phyloP scores from a whole-genome alignment of 352 stramenopile species.

The Phytopythium kandeliae region DNA sequence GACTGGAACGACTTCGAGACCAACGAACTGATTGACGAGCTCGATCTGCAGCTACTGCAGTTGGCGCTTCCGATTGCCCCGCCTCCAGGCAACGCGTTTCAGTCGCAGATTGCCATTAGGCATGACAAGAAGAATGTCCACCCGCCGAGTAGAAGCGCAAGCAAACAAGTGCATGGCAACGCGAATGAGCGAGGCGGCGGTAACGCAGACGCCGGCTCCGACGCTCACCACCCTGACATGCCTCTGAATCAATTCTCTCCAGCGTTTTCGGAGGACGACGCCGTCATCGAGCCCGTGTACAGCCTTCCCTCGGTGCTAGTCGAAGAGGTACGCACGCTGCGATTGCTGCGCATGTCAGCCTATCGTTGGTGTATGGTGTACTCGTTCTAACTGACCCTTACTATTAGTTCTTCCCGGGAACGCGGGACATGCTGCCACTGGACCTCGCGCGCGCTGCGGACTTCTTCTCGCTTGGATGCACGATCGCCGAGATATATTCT shows the following conservation, averaged over 20 bases:
- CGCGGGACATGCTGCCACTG: slow-evolving; percentile 16
- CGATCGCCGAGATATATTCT: slow-evolving; percentile 68
- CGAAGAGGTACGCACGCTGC: slow-evolving; percentile 5
- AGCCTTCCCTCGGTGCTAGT: slow-evolving; percentile 10
- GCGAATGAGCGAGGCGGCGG: background rate
- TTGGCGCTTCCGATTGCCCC: slow-evolving; percentile 43
- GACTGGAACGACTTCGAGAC: slow-evolving; percentile 10
- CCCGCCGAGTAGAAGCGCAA: background rate
- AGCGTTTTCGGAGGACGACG: slow-evolving; percentile 16
- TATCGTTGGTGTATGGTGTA: too few species aligned
- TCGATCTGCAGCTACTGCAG: slow-evolving; percentile 53
- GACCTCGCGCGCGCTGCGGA: slow-evolving; percentile 35
- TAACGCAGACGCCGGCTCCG: background rate
- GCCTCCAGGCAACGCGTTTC: slow-evolving; percentile 8
- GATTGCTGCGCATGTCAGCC: too few species aligned
- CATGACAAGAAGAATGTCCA: slow-evolving; percentile 6
- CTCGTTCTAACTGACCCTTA: too few species aligned
- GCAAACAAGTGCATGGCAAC: background rate
- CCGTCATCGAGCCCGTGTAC: slow-evolving; percentile 41
- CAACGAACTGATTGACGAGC: slow-evolving; percentile 29
- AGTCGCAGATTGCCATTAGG: background rate
- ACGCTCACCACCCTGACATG: slow-evolving; percentile 4
- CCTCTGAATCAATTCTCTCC: background rate
- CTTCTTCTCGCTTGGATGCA: slow-evolving; percentile 58
- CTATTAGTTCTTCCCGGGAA: slow-evolving; percentile 13